Percentiles rank a stretch among this genome's conserved stretches.
Evolutionary conservation across 1,284 basidiomycete species (phyloP).

Genomic region (Malassezia japonica): DNA sequence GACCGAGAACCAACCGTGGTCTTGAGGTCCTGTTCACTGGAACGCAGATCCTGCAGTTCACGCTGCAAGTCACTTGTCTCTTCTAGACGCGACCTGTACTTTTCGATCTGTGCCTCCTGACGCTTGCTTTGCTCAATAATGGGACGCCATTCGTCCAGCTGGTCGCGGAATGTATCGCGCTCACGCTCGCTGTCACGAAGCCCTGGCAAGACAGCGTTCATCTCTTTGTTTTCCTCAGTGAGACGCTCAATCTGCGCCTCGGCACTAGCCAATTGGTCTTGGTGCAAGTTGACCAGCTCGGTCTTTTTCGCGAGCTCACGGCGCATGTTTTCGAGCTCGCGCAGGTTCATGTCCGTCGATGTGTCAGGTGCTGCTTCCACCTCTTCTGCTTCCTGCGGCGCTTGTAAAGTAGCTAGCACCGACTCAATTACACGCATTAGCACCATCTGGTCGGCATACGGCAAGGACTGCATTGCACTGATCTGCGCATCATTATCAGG

Average conservation of each 20-base stretch:
- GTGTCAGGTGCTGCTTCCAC: neutral
- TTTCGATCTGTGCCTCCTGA: conserved; percentile 5
- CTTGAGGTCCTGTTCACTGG: too few relatives aligned
- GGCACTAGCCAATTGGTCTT: conserved; percentile 7
- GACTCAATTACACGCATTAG: conserved; percentile 61
- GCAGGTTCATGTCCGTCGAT: neutral
- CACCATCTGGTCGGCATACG: conserved; percentile 66
- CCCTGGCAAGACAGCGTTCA: neutral
- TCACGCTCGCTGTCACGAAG: conserved; percentile 8
- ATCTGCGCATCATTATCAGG: conserved; percentile 66
- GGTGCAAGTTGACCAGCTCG: neutral
- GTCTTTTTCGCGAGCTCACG: conserved; percentile 2
- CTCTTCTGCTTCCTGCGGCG: neutral
- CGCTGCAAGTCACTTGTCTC: conserved; percentile 3
- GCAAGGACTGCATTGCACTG: conserved; percentile 68
- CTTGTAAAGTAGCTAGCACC: conserved; percentile 21
- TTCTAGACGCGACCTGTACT: neutral
- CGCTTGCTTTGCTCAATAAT: conserved; percentile 3
- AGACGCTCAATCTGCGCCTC: conserved; percentile 8
- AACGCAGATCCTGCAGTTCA: conserved; percentile 2
- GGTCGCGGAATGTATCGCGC: conserved; percentile 5
- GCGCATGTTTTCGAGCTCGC: conserved; percentile 2
- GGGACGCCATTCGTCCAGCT: conserved; percentile 8
- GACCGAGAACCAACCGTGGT: too few relatives aligned
- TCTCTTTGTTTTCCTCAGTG: conserved; percentile 1